Conservation (phyloP, 169 alveolate species). For the Cytauxzoon felis region DNA sequence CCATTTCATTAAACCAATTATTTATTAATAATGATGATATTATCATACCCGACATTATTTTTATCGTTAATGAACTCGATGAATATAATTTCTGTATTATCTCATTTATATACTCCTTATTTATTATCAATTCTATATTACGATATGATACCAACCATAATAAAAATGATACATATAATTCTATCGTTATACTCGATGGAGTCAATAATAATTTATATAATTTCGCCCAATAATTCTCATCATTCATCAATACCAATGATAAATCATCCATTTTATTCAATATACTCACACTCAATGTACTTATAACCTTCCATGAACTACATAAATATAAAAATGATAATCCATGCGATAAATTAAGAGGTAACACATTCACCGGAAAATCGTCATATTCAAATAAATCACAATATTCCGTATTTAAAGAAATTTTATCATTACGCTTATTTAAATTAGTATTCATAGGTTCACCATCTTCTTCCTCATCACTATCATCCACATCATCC, state of each 20-base stretch:
- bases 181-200: background rate
- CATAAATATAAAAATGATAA: too few relatives aligned
- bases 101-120: background rate
- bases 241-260: slow-evolving; percentile 1
- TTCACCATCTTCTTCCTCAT: too few relatives aligned
- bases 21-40: slow-evolving; percentile 3
- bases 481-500: too few relatives aligned
- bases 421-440: too few relatives aligned
- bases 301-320: slow-evolving; percentile 14
- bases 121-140: too few relatives aligned
- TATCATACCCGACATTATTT: slow-evolving; percentile 28
- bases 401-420: too few relatives aligned
- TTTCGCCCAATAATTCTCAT: background rate
- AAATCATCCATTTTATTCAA: background rate
- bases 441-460: too few relatives aligned
- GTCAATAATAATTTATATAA: background rate
- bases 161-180: background rate
- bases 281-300: slow-evolving; percentile 4
- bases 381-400: too few relatives aligned
- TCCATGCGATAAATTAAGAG: too few relatives aligned
- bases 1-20: slow-evolving; percentile 12
- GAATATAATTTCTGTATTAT: slow-evolving; percentile 16
- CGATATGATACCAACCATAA: too few relatives aligned
- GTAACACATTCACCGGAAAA: too few relatives aligned
- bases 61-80: slow-evolving; percentile 8